Evolutionary conservation across 2,329 filamentous ascomycete genomes (phyloP), one percentile per base, ranked within the genome.

Genomic region (Delphinella strobiligena): DNA sequence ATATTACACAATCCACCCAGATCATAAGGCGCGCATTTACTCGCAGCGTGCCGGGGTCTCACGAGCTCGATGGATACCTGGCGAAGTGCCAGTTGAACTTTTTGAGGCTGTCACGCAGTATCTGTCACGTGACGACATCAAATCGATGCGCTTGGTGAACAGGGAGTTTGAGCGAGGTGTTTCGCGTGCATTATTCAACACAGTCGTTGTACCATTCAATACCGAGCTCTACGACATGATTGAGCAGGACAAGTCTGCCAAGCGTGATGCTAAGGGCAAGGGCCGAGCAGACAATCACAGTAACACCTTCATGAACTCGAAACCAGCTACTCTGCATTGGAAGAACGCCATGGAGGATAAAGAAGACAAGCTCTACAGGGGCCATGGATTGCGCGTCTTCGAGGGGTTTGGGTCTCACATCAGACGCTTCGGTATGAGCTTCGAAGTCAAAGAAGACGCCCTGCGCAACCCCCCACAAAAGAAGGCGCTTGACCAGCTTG

Each of bases 161-260:
- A 64, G 61, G 29, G 74, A 78, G 41, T 74, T 77, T 45, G 74
- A 80, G 43, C 47, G 54, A 10, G 73, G 72, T 44, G 65, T 78
- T 2, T 76, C 75, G 0, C 62, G 66, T 30, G 61, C 67, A 31
- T 67, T 80, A 34, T 82, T 80, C 53, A 64, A 67, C 41, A 75
- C 74, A 33, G 72, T 79, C 7, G 75, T 82, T 4, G 72, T 80
- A 2, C 74, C 75, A 1, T 83, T 82, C 59, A 73, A 71, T 31
- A 69, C 74, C 1, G 72, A 79, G 47, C 71, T 82, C 17, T 80
- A 75, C 52, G 69, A 68, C 33, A 70, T 69, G 57, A 56, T 69
- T 15, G 61, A 62, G 12, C 57, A 60, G 42, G 58, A 56, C 19
- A 48, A 54, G 18, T 42, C 18, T 31, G 24, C 46, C 5, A 53